Percentiles rank a stretch among this genome's conserved stretches.
These are phyloP conservation scores for Helichrysum umbraculigerum DNA, from an alignment of 129 eudicot species.

Conservation along the genomic window DNA sequence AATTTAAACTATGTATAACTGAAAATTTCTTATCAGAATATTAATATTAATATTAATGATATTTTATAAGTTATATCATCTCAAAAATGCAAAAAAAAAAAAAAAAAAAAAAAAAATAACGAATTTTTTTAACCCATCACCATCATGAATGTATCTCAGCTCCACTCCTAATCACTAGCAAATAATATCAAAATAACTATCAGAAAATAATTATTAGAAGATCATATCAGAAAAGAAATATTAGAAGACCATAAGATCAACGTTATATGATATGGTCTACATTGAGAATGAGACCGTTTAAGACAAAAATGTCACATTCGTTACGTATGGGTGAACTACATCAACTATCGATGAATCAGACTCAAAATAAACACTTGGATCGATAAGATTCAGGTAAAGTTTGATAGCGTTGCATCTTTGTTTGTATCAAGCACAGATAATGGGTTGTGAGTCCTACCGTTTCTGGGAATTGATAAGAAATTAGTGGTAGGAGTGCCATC, in stretches of 20 bases:
- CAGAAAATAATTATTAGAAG: background rate
- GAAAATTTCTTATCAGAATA: too few relatives aligned
- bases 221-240: background rate
- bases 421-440: background rate
- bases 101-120: too few relatives aligned
- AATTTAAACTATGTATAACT: too few relatives aligned
- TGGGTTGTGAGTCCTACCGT: slow-evolving; percentile 14
- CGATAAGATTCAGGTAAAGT: background rate
- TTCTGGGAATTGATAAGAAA: background rate
- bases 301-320: background rate
- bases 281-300: background rate
- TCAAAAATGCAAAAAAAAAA: too few relatives aligned
- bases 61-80: too few relatives aligned
- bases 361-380: background rate
- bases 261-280: background rate
- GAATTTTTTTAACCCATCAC: too few relatives aligned
- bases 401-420: background rate
- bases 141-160: too few relatives aligned
- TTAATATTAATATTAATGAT: too few relatives aligned
- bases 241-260: background rate
- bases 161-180: too few relatives aligned
- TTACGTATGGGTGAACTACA: background rate
- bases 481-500: background rate
- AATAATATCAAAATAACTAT: background rate
- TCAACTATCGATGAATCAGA: background rate